A percentile compares a stretch with the other conserved stretches of the same genome.
phyloP scores from a whole-genome alignment of 768 basidiomycete genomes.

The Candolleomyces eurysporus region DNA sequence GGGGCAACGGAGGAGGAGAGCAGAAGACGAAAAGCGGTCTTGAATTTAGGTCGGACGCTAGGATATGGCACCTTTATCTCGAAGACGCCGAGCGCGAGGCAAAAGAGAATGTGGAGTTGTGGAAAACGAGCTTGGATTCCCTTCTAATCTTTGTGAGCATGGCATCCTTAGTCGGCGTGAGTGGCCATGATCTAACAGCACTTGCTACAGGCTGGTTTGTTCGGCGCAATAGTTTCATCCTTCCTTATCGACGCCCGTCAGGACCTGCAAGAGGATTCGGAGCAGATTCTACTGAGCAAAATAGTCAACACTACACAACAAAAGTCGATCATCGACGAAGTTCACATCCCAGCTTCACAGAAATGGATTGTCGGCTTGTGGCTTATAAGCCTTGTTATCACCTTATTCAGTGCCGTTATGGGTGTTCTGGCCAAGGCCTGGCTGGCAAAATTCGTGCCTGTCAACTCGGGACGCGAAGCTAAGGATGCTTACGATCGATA shows the following conservation, averaged over 20 bases:
- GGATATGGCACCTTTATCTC: no score
- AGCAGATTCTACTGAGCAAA: slow-evolving; percentile 14
- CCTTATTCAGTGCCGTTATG: slow-evolving; percentile 23
- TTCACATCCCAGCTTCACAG: slow-evolving; percentile 6
- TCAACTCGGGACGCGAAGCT: slow-evolving; percentile 12
- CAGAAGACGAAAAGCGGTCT: no score
- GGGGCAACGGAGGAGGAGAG: no score
- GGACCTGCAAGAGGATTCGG: slow-evolving; percentile 14
- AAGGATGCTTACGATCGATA: slow-evolving; percentile 17
- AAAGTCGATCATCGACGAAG: neutral
- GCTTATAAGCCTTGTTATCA: slow-evolving; percentile 24
- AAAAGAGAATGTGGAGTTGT: no score
- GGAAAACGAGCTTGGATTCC: no score
- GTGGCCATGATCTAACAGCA: no score
- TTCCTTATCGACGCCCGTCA: slow-evolving; percentile 18
- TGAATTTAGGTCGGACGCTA: no score
- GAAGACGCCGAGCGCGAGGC: no score
- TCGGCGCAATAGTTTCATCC: slow-evolving; percentile 17
- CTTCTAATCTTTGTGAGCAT: no score
- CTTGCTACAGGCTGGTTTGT: slow-evolving; percentile 13
- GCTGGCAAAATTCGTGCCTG: slow-evolving; percentile 17
- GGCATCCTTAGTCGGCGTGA: no score
- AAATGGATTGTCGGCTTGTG: slow-evolving; percentile 21
- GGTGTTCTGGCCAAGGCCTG: slow-evolving; percentile 24
- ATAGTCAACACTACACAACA: slow-evolving; percentile 1